Base-by-base conservation (phyloP, 345 rosid species). In the Moringa oleifera region DNA sequence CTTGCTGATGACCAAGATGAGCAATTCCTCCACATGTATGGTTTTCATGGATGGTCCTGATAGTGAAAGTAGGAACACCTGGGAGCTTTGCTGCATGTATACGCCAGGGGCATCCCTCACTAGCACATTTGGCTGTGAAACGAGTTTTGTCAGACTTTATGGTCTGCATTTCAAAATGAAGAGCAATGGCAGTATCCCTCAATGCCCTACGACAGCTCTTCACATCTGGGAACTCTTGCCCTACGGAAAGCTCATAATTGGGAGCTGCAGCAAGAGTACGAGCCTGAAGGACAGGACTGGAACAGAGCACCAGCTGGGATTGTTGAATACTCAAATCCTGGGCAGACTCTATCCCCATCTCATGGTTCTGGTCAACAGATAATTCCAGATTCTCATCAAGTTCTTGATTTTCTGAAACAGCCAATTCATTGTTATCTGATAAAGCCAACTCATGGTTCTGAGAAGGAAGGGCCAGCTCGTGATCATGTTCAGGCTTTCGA, bases 21-120 rank as follows among this genome's bases (percentile, higher is more conserved):
- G 83, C 59, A 63, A 95, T 89, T 46, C 99, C 99, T 68, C 97
- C 99, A 67, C 99, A 95, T 56, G 78, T 62, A 64, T 95, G 99
- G 57, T 51, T 74, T 64, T 91, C 97, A 55, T 90, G 90, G 76
- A 91, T 81, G 51, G 99, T 95, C 65, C 97, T 81, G 61, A 95
- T 89, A 0, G 99, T 88, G 80, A 95, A 95, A 16, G 97, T 91
- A 0, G 99, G 97, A 64, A 94, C 95, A 18, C 99, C 99, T 0
- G 97, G 96, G 41, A 94, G 96, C 81, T 91, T 94, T 51, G 99
- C 99, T 0, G 96, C 97, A 46, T 95, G 99, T 61, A 95, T 90
- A 31, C 96, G 84, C 99, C 99, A 95, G 6, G 96, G 99, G 61
- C 99, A 95, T 53, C 89, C 97, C 61, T 95, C 97, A 49, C 68